Base-by-base conservation (phyloP, 495 filamentous ascomycete species). In the Usnea hakonensis region DNA sequence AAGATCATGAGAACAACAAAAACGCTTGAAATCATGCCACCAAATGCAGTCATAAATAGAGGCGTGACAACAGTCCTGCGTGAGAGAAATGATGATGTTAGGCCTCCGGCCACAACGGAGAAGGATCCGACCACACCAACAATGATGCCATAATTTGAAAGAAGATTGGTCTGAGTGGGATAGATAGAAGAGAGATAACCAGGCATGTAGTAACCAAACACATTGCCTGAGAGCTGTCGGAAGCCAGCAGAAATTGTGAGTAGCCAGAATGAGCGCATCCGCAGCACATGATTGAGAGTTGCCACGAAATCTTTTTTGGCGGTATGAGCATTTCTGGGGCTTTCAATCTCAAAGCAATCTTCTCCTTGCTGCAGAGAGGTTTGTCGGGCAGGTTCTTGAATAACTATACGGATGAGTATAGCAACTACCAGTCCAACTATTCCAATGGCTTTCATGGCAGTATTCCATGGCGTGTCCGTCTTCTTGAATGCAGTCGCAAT, bases 121-220 rank as follows among this genome's bases (percentile, higher is more conserved):
- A 71, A 60, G 30, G 73, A 72, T 3, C 72, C 68, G n/a, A 72
- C 65, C 17, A 66, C 66, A 13, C 71, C 73, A 33, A 75, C 68
- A 38, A 74, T 72, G 46, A 74, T 70, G 5, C 70, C 73, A 52
- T 75, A 75, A 2, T 43, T 43, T 3, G 67, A 68, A 8, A 69
- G 54, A 2, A 75, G 53, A 30, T 64, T 53, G 5, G 41, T 33
- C 19, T 68, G 28, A 10, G 57, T 50, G 4, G 70, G 60, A 55
- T 68, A 73, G 14, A 64, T 58, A 16, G 67, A 64, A 8, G 62
- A 65, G 5, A 73, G 65, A 57, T 73, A 73, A 5, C 61, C 63
- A 2, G 71, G 71, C 71, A 73, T 73, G 56, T 73, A 73, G 56
- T 72, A 73, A 19, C 71, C 71, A 64, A 74, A 73, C 0, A 74